Base-by-base conservation (phyloP, 805 yeast species). In the Brettanomyces naardenensis region DNA sequence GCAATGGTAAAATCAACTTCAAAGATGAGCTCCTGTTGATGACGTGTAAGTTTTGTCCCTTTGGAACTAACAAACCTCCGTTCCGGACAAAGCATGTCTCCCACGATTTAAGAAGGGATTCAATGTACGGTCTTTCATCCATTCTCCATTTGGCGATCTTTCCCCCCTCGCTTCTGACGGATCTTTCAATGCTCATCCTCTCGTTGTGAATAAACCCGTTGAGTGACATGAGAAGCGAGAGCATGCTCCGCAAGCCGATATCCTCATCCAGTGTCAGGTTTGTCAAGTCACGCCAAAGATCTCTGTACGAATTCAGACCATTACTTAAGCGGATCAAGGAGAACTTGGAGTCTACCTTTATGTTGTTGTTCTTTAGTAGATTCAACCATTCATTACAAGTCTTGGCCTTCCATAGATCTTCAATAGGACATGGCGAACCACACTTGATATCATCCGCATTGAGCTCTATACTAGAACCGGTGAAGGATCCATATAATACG, bases 131-230 rank as follows among this genome's bases (percentile, higher is more conserved):
- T 44, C 80, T 66, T 6, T 72, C 66, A 40, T 71, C 71, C 61
- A 78, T 62, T 53, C 84, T 68, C 90, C 90, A 83, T 39, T 68
- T 68, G 3, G 79, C 67, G 23, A 74, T 73, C 40, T 70, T 69
- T 35, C 66, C 64, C 13, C 66, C 67, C 37, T 61, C 58, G 9
- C 58, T 44, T 39, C 61, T 64, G 5, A 36, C 26, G 3, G 51
- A 40, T 36, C 48, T 46, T 37, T 58, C 67, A 39, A 64, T 41
- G 21, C 58, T 56, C 35, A 52, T 52, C 43, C 75, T 64, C 47
- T 76, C 78, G 19, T 61, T 53, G 52, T 74, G 78, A 28, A 83
- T 76, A 46, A 66, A 68, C 46, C 81, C 90, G 52, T 81, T 85
- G 29, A 82, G 65, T 15, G 81, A 73, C 61, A 81, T 68, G 43